A percentile compares a stretch with the other conserved stretches of the same genome.
Evolutionary conservation across 2,329 filamentous ascomycete species (phyloP).

Genomic region (Arthrinium phaeospermum): DNA sequence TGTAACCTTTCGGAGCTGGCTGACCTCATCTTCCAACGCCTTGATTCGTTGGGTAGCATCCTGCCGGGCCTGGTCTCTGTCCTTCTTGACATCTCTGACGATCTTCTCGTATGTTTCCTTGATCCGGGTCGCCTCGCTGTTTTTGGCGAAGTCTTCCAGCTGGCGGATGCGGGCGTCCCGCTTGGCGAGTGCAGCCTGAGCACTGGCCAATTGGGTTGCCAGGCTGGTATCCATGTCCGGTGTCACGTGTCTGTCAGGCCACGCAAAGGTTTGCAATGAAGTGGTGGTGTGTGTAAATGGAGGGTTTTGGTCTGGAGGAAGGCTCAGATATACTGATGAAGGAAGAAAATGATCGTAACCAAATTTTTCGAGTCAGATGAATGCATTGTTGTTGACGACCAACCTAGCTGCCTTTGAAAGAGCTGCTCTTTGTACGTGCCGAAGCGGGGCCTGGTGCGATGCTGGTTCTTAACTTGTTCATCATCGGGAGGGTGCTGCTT

Average conservation of each 20-base stretch:
- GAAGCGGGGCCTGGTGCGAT: constrained; percentile 16
- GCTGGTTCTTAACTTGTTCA: constrained; percentile 15
- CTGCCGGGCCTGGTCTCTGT: constrained; percentile 9
- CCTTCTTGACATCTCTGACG: constrained; percentile 18
- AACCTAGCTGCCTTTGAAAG: constrained; percentile 17
- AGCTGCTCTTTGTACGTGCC: constrained; percentile 9
- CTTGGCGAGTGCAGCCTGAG: neutral
- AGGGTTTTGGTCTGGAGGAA: neutral
- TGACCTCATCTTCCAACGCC: neutral
- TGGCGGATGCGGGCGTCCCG: constrained; percentile 18
- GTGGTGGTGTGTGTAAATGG: neutral
- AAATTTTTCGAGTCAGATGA: constrained; percentile 4
- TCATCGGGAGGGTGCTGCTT: constrained; percentile 4
- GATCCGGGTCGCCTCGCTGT: constrained; percentile 5
- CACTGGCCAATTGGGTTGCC: constrained; percentile 9
- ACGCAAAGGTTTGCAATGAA: neutral
- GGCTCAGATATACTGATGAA: neutral
- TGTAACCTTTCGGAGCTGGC: neutral
- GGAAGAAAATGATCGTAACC: constrained; percentile 5
- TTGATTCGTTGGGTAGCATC: neutral
- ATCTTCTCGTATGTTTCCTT: constrained; percentile 16
- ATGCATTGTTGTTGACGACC: constrained; percentile 14
- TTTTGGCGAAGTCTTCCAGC: neutral
- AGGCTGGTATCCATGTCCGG: neutral
- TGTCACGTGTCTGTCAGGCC: neutral